These are phyloP conservation scores for Pelargonium myrrhifolium DNA, from an alignment of 441 rosid genomes.

Conservation along the genomic window DNA sequence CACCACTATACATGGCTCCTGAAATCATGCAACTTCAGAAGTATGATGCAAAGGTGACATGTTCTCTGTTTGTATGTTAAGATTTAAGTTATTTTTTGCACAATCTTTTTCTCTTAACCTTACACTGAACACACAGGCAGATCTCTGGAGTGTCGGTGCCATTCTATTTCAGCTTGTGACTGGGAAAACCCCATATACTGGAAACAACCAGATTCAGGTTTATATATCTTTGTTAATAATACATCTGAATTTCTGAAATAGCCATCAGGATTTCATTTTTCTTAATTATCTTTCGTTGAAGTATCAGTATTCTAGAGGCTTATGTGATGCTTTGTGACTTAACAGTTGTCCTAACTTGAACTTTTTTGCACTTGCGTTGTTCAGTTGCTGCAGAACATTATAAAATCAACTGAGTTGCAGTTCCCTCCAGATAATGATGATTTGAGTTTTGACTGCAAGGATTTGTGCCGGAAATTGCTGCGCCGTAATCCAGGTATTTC, in stretches of 20 bases:
- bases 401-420: constrained; percentile 68
- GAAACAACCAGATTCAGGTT: constrained; percentile 86
- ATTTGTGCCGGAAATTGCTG: constrained; percentile 79
- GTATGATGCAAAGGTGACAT: constrained; percentile 90
- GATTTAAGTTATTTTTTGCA: neutral
- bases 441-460: constrained; percentile 65
- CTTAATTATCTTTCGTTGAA: neutral
- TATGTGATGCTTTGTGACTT: constrained; percentile 17
- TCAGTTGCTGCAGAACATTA: constrained; percentile 88
- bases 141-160: constrained; percentile 98
- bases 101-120: constrained; percentile 27
- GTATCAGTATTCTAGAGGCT: neutral
- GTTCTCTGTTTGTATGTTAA: constrained; percentile 9
- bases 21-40: constrained; percentile 99
- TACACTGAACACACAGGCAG: constrained; percentile 69
- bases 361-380: constrained; percentile 18
- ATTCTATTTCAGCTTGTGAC: constrained; percentile 90
- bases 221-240: constrained; percentile 12
- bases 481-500: constrained; percentile 87
- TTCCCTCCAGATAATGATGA: constrained; percentile 54
- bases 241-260: neutral
- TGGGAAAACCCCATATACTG: constrained; percentile 89
- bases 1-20: constrained; percentile 99
- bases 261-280: neutral
- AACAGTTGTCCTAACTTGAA: constrained; percentile 15